These are phyloP conservation scores for Berberis thunbergii DNA, from an alignment of 164 flowering plant species.

Conservation along the genomic window DNA sequence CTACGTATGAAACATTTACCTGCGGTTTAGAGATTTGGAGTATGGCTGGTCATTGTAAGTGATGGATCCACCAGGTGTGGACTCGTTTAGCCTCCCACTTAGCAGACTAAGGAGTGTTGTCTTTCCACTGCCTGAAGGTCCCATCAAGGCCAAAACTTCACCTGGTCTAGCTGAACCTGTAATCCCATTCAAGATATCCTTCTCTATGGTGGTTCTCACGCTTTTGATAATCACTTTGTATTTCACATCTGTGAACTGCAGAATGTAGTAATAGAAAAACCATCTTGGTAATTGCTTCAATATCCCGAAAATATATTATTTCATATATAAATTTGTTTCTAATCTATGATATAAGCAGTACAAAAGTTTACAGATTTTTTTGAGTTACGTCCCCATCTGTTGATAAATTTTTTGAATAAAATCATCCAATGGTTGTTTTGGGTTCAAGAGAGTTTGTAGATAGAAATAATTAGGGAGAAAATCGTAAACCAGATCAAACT, in stretches of 20 bases:
- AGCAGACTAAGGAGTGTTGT: slow-evolving; percentile 74
- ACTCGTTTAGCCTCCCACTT: slow-evolving; percentile 53
- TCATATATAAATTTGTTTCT: too few species aligned
- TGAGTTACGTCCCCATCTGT: too few species aligned
- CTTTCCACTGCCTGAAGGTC: slow-evolving; percentile 97
- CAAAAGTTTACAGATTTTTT: too few species aligned
- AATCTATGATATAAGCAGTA: too few species aligned
- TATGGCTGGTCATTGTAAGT: slow-evolving; percentile 86
- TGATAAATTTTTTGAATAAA: too few species aligned
- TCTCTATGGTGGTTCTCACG: slow-evolving; percentile 44
- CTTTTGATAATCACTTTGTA: slow-evolving; percentile 72
- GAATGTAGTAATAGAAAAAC: background rate
- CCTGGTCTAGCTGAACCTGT: slow-evolving; percentile 81
- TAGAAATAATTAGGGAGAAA: too few species aligned
- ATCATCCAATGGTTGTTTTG: too few species aligned
- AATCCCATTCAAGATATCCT: slow-evolving; percentile 69
- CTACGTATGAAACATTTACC: slow-evolving; percentile 25
- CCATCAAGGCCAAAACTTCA: slow-evolving; percentile 89
- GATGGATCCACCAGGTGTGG: slow-evolving; percentile 45
- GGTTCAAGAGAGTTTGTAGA: too few species aligned
- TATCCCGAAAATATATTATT: too few species aligned
- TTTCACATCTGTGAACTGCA: slow-evolving; percentile 84
- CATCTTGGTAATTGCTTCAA: too few species aligned
- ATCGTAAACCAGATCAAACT: too few species aligned
- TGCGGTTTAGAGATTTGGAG: slow-evolving; percentile 73